Evolutionary conservation across 2,329 filamentous ascomycete genomes (phyloP).

Genomic region (Sporothrix globosa): DNA sequence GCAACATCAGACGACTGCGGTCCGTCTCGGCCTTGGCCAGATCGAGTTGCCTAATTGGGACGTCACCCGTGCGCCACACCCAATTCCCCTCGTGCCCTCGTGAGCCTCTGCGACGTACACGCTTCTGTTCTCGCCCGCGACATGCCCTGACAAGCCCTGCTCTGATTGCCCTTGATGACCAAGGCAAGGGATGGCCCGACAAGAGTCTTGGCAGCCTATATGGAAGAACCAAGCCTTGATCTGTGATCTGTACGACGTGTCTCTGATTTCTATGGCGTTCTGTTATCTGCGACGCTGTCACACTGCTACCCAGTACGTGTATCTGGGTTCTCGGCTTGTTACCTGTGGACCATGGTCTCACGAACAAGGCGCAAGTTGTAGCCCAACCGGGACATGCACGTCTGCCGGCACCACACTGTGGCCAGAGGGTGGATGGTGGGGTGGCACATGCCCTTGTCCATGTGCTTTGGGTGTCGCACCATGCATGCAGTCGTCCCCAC

Average conservation of each 20-base stretch:
- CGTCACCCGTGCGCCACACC: background rate
- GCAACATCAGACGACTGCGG: slow-evolving; percentile 2
- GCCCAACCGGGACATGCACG: background rate
- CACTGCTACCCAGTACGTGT: too few relatives aligned
- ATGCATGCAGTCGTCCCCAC: too few relatives aligned
- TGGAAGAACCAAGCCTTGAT: too few relatives aligned
- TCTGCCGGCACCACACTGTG: background rate
- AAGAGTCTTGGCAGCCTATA: background rate
- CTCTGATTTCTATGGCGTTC: background rate
- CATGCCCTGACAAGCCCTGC: background rate
- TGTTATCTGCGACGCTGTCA: too few relatives aligned
- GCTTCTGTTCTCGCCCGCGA: too few relatives aligned
- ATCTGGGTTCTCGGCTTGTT: background rate
- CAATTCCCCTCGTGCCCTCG: background rate
- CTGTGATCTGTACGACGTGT: background rate
- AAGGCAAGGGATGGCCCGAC: slow-evolving; percentile 1
- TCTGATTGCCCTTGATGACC: background rate
- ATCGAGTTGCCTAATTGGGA: slow-evolving; percentile 20
- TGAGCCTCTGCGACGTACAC: too few relatives aligned
- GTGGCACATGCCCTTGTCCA: slow-evolving; percentile 1
- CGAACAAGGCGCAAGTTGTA: slow-evolving; percentile 10
- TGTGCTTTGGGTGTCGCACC: background rate
- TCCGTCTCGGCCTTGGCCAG: slow-evolving; percentile 9
- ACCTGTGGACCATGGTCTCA: background rate
- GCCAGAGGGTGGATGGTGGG: too few relatives aligned